Evolutionary conservation across 306 rosid species (phyloP), one percentile per base, ranked within the genome.

Genomic region (Cucumis hystrix): DNA sequence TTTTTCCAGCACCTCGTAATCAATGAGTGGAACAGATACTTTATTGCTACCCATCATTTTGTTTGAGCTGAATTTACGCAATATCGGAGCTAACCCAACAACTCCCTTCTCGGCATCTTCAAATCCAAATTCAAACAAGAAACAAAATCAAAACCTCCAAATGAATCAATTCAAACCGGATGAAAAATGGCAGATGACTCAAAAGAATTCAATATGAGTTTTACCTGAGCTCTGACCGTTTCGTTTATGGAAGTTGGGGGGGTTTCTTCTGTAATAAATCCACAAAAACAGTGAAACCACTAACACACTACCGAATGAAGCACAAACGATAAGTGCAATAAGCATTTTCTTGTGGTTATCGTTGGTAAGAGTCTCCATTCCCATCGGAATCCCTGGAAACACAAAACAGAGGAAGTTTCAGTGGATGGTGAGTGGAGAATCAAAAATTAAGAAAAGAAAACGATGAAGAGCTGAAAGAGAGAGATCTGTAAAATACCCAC

Each of bases 21-120:
- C 99, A 72, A 95, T 78, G 20, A 90, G 73, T 37, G 91, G 83
- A 79, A 87, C 89, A 79, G 83, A 88, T 18, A 91, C 91, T 41
- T 86, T 90, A 76, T 82, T 69, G 75, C 23, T 82, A 14, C 90
- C 96, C 59, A 84, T 85, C 81, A 86, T 76, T 82, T 76, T 83
- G 35, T 85, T 54, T 49, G 96, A 87, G 78, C 84, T 82, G 73
- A 89, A 87, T 81, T 85, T 88, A 47, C 90, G 86, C 75, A 86
- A 73, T 79, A 86, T 71, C 56, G 91, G 87, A 59, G 85, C 82
- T 77, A 78, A 61, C 1, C 77, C 77, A 30, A 84, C 69, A 4
- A 84, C 47, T 77, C 91, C 97, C 61, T 89, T 92, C 82, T 95
- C 99, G 33, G 85, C 88, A 85, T 86, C 97, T 92, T 76, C 55